A percentile compares a stretch with the other conserved stretches of the same genome.
Conservation (phyloP, 495 filamentous ascomycete species). For the Neurospora hispaniola region DNA sequence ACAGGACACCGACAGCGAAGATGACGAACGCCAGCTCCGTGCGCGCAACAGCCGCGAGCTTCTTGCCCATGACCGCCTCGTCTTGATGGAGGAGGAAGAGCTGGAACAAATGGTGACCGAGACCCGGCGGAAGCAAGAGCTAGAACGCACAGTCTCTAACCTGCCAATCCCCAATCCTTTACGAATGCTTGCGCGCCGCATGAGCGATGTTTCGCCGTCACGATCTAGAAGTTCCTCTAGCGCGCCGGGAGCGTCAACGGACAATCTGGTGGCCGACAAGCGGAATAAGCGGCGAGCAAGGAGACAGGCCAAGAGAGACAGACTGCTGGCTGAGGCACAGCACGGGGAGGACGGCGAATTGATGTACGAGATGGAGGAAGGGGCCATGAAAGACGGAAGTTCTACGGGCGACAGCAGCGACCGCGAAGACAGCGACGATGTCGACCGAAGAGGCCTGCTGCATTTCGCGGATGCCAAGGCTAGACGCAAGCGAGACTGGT, state of each 20-base stretch:
- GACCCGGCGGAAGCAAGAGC: slow-evolving; percentile 34
- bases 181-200: slow-evolving; percentile 23
- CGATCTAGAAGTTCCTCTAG: slow-evolving; percentile 21
- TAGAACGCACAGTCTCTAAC: slow-evolving; percentile 35
- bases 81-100: slow-evolving; percentile 83
- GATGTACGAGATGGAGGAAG: slow-evolving; percentile 86
- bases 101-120: slow-evolving; percentile 61
- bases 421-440: slow-evolving; percentile 42
- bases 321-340: slow-evolving; percentile 37
- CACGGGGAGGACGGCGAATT: slow-evolving; percentile 59
- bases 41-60: slow-evolving; percentile 62
- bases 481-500: slow-evolving; percentile 31
- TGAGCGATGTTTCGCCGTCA: slow-evolving; percentile 20
- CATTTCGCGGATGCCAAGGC: slow-evolving; percentile 33
- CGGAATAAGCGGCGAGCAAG: slow-evolving; percentile 27
- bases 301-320: slow-evolving; percentile 37
- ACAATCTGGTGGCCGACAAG: slow-evolving; percentile 41
- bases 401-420: slow-evolving; percentile 44
- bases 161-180: slow-evolving; percentile 38
- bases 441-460: slow-evolving; percentile 38
- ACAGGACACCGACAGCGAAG: slow-evolving; percentile 67
- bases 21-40: slow-evolving; percentile 54
- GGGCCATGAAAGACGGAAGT: slow-evolving; percentile 56
- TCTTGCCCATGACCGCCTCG: slow-evolving; percentile 58
- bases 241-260: slow-evolving; percentile 18